Percentiles rank a stretch among this genome's conserved stretches.
Conservation (phyloP, 2,329 filamentous ascomycete species). For the Xylariaceae sp. region DNA sequence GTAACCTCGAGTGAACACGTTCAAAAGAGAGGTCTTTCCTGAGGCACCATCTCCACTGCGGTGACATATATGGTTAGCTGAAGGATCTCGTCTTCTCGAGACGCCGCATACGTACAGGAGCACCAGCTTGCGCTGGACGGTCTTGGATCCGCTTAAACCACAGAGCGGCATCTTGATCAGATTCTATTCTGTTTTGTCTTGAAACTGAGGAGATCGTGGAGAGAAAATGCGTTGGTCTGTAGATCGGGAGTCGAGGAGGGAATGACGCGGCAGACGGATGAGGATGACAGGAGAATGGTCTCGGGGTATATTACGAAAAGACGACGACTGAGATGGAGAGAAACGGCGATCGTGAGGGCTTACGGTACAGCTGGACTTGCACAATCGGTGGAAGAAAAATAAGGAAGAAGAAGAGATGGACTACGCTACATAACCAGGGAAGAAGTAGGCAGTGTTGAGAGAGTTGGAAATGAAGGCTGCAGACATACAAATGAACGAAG, state of each 20-base stretch:
- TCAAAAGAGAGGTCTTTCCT: conserved; percentile 93
- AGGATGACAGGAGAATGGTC: not conserved
- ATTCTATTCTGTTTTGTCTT: not conserved
- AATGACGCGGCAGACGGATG: not conserved
- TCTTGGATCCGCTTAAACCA: conserved; percentile 62
- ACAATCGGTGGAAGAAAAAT: conserved; percentile 7
- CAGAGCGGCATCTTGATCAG: conserved; percentile 43
- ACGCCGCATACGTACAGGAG: conserved; percentile 62
- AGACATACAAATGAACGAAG: conserved; percentile 3
- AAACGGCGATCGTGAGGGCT: not conserved
- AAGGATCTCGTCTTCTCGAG: conserved; percentile 17
- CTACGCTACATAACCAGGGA: not conserved
- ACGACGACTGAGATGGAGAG: not conserved
- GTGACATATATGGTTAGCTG: conserved; percentile 15
- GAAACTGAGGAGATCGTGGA: not conserved
- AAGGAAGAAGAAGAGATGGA: conserved; percentile 5
- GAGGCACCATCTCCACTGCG: conserved; percentile 87
- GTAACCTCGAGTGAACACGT: conserved; percentile 98
- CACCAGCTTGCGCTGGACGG: conserved; percentile 93
- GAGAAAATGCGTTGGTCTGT: not conserved
- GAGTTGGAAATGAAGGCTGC: conserved; percentile 18
- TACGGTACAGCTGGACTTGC: not conserved
- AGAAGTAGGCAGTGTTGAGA: conserved; percentile 9
- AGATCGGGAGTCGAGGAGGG: not conserved
- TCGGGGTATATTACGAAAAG: not conserved